Evolutionary conservation across 306 rosid species (phyloP).

Genomic region (Dalbergia oliveri): DNA sequence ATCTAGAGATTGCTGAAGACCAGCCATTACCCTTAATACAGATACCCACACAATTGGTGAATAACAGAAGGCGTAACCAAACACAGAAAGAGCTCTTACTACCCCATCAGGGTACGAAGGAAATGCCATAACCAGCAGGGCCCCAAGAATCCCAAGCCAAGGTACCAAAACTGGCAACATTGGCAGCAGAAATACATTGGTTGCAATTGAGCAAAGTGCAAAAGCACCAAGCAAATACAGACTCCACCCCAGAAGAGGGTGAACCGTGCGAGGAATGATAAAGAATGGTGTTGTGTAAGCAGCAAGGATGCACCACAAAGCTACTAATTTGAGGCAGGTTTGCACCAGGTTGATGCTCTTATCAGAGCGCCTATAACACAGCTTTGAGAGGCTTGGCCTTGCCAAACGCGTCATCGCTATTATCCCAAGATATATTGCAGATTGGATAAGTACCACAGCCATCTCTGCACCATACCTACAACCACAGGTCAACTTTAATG

Average conservation of each 20-base stretch:
- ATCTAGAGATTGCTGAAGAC: conserved; percentile 72
- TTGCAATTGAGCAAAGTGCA: conserved; percentile 61
- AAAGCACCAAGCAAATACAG: conserved; percentile 73
- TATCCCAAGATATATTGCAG: conserved; percentile 63
- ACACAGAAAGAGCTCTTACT: conserved; percentile 71
- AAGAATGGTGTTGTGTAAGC: conserved; percentile 75
- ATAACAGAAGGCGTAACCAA: conserved; percentile 72
- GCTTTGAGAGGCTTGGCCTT: conserved; percentile 74
- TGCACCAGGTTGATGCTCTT: conserved; percentile 63
- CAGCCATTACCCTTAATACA: conserved; percentile 53
- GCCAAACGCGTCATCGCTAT: conserved; percentile 75
- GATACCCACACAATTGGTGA: conserved; percentile 81
- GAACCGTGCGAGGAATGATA: conserved; percentile 78
- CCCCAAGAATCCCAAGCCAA: conserved; percentile 70
- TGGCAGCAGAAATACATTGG: conserved; percentile 66
- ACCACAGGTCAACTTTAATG: not conserved
- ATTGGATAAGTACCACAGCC: conserved; percentile 65
- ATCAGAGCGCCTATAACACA: conserved; percentile 76
- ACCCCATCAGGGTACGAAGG: conserved; percentile 85
- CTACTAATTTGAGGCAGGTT: conserved; percentile 62
- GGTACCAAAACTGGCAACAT: conserved; percentile 62
- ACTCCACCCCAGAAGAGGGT: conserved; percentile 85
- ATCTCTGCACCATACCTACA: conserved; percentile 79
- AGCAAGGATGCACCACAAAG: conserved; percentile 73
- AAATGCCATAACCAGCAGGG: conserved; percentile 75